Percentiles rank a stretch among this genome's conserved stretches.
These are phyloP conservation scores for Noccaea bulbosa DNA, from an alignment of 345 rosid species.

Conservation along the genomic window DNA sequence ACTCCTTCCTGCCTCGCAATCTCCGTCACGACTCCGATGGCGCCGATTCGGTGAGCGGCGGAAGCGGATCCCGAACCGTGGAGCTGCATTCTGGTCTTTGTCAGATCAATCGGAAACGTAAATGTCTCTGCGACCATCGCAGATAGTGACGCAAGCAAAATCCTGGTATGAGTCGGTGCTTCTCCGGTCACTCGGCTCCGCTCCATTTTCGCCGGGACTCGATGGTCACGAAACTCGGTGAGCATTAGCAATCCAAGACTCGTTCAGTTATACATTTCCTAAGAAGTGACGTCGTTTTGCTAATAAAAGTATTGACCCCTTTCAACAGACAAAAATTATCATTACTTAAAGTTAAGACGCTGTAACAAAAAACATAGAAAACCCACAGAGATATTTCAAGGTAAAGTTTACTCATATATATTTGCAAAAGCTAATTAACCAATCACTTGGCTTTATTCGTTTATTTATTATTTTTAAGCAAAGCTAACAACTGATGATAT, in stretches of 20 bases:
- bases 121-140: slow-evolving; percentile 84
- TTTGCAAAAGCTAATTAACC: too few relatives aligned
- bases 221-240: neutral
- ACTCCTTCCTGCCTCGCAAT: slow-evolving; percentile 60
- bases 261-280: too few relatives aligned
- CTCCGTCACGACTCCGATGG: slow-evolving; percentile 50
- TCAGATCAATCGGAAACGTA: slow-evolving; percentile 84
- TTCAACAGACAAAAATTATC: too few relatives aligned
- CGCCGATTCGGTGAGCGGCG: slow-evolving; percentile 30
- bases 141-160: slow-evolving; percentile 68
- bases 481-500: too few relatives aligned
- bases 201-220: slow-evolving; percentile 36
- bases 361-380: too few relatives aligned
- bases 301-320: too few relatives aligned
- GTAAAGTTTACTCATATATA: too few relatives aligned
- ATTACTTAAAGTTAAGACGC: too few relatives aligned
- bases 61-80: slow-evolving; percentile 48
- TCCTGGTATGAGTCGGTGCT: slow-evolving; percentile 45
- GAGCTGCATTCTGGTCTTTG: slow-evolving; percentile 88
- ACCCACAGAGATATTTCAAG: too few relatives aligned
- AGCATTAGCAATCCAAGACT: too few relatives aligned
- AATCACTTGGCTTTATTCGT: too few relatives aligned
- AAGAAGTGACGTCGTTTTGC: neutral
- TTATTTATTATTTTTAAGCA: neutral
- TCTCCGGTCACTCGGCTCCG: slow-evolving; percentile 31